These are phyloP conservation scores for Stramenopiles sp. DNA, from an alignment of 352 stramenopile species.

Conservation along the genomic window DNA sequence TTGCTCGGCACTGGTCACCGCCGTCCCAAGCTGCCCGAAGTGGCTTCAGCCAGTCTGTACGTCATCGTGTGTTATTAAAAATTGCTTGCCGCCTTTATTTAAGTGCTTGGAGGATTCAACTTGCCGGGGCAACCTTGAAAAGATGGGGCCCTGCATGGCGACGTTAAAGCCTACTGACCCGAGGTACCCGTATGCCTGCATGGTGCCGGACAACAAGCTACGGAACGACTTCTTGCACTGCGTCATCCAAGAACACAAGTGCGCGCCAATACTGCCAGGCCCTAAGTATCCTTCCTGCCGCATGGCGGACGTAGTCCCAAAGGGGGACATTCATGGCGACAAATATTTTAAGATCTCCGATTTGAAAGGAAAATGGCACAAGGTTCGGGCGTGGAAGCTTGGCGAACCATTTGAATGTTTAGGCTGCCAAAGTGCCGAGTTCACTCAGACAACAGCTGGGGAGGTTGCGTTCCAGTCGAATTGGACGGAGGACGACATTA, in stretches of 20 bases:
- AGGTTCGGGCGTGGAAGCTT: background rate
- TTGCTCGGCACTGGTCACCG: no score
- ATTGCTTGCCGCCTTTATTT: constrained; percentile 3
- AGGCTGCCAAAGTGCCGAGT: background rate
- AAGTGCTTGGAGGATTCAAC: background rate
- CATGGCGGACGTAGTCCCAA: background rate
- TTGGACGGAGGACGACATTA: background rate
- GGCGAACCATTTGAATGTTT: background rate
- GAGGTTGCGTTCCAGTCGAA: background rate
- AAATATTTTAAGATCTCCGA: background rate
- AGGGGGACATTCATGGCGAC: background rate
- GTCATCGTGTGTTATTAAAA: background rate
- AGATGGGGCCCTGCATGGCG: background rate
- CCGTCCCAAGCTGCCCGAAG: no score
- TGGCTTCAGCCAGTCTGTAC: background rate
- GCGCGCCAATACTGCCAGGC: background rate
- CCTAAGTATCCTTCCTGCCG: background rate
- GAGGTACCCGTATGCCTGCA: background rate
- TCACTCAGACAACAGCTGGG: background rate
- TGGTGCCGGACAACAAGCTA: background rate
- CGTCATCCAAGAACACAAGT: constrained; percentile 4
- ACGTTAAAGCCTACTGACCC: constrained; percentile 1
- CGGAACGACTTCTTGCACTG: background rate
- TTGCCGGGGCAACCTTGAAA: background rate
- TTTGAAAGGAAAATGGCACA: background rate